Evolutionary conservation across 2,329 filamentous ascomycete genomes (phyloP).

Genomic region (Lachnellula hyalina): DNA sequence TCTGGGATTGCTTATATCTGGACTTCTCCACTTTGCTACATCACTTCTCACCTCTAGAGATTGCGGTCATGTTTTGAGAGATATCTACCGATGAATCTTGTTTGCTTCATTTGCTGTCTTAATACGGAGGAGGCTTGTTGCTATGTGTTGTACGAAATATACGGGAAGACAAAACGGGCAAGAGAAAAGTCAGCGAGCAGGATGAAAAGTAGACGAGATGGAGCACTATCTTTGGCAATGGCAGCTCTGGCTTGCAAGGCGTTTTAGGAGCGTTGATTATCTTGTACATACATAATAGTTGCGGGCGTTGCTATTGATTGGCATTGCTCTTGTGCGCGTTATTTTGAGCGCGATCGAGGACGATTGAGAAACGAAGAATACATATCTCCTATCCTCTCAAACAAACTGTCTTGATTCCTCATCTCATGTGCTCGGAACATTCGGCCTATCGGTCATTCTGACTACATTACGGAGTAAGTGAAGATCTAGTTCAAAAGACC

Average conservation of each 20-base stretch:
- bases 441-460: too few species aligned
- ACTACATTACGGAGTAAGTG: too few species aligned
- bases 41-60: constrained; percentile 5
- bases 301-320: background rate
- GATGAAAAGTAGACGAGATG: background rate
- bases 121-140: background rate
- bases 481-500: too few species aligned
- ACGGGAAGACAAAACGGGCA: background rate
- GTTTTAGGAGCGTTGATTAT: constrained; percentile 1
- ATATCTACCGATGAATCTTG: constrained; percentile 2
- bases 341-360: background rate
- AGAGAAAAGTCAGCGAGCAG: background rate
- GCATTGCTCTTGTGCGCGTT: background rate
- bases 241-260: background rate
- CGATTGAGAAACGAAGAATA: background rate
- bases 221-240: background rate
- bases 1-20: constrained; percentile 6
- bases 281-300: constrained; percentile 4
- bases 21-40: constrained; percentile 3
- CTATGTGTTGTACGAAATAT: background rate
- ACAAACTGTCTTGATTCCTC: background rate
- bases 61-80: background rate
- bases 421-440: background rate
- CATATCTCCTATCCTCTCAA: background rate
- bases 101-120: background rate